Evolutionary conservation across 177 flowering plant species (phyloP).

Genomic region (Vitis hybrid): DNA sequence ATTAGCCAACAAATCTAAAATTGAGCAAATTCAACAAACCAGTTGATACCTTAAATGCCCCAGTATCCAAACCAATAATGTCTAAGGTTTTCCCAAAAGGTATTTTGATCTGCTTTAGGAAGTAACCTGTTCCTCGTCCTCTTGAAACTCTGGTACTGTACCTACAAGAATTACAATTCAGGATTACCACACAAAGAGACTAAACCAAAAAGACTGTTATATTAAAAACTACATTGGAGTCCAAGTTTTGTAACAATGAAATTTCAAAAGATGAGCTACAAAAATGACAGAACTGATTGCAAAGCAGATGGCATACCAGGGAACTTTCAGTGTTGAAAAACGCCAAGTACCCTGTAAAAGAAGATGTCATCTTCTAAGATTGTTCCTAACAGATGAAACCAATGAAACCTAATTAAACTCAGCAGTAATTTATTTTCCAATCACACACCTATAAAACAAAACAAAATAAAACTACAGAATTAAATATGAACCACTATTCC

Average conservation of each 20-base stretch:
- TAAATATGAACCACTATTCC: not conserved
- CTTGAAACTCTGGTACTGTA: slow-evolving; percentile 44
- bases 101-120: slow-evolving; percentile 36
- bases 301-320: slow-evolving; percentile 44
- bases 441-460: not conserved
- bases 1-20: not conserved
- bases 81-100: slow-evolving; percentile 39
- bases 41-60: slow-evolving; percentile 34
- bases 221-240: not conserved
- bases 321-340: slow-evolving; percentile 41
- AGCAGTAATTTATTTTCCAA: not conserved
- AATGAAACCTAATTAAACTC: not conserved
- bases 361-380: not conserved
- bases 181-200: not conserved
- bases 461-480: not conserved
- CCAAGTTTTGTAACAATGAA: not conserved
- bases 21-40: slow-evolving; percentile 1
- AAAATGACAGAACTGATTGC: slow-evolving; percentile 6
- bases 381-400: slow-evolving; percentile 1
- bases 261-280: not conserved
- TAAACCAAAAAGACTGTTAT: not conserved
- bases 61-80: slow-evolving; percentile 45
- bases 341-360: slow-evolving; percentile 46
- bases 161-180: slow-evolving; percentile 36
- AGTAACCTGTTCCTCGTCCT: slow-evolving; percentile 24